Evolutionary conservation across 1,139 yeast genomes (phyloP), one percentile per base, ranked within the genome.

Genomic region (Zygosaccharomyces pseudobailii): DNA sequence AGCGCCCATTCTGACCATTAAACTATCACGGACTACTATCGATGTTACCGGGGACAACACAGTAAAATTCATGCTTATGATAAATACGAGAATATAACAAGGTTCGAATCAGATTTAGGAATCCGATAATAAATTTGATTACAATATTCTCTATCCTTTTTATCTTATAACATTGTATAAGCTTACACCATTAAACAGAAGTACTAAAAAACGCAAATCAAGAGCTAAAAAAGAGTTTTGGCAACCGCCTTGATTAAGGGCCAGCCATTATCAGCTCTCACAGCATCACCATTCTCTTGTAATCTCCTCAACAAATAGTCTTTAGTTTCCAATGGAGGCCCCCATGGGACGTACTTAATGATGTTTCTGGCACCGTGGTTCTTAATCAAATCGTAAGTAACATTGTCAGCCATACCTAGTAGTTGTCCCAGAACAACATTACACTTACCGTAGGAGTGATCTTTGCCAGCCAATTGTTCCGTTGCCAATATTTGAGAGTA

Each of bases 261-360:
- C 78, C 84, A 81, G 34, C 97, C 97, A 54, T 87, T 88, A 66
- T 87, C 95, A 48, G 75, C 75, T 71, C 94, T 83, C 6, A 89
- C 96, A 10, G 97, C 96, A 68, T 90, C 97, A 28, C 96, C 96
- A 62, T 92, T 92, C 71, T 92, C 98, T 70, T 90, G 97, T 55
- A 92, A 75, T 70, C 98, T 80, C 74, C 98, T 84, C 55, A 84
- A 74, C 57, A 92, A 72, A 66, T 92, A 92, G 58, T 88, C 95
- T 71, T 87, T 88, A 49, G 97, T 89, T 70, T 92, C 97, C 57
- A 80, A 71, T 49, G 96, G 95, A 34, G 97, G 97, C 7, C 97
- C 97, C 97, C 97, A 92, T 17, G 97, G 95, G 55, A 92, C 96
- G 65, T 90, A 92, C 69, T 90, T 90, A 70, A 90, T 84, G 49